phyloP scores from a whole-genome alignment of 2,329 filamentous ascomycete genomes.

The Monascus ruber region DNA sequence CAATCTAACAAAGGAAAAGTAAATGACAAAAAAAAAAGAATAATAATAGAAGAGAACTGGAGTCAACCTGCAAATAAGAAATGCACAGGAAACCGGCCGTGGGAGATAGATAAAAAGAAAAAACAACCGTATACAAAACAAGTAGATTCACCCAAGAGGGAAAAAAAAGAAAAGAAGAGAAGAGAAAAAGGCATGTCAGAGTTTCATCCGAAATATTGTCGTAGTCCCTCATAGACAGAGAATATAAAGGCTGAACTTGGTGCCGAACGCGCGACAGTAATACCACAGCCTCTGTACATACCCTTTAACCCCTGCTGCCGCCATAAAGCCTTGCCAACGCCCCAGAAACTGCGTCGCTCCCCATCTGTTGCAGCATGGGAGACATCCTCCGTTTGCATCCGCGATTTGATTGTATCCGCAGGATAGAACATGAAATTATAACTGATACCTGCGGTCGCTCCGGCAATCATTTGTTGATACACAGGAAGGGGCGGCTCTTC shows the following conservation, averaged over 20 bases:
- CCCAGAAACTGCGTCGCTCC: conserved; percentile 55
- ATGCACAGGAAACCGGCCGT: too few species aligned
- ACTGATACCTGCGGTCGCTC: conserved; percentile 76
- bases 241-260: conserved; percentile 99
- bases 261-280: conserved; percentile 76
- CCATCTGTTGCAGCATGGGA: conserved; percentile 28
- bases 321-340: conserved; percentile 66
- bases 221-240: conserved; percentile 81
- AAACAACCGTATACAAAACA: too few species aligned
- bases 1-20: too few species aligned
- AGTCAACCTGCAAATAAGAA: conserved; percentile 1
- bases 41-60: conserved; percentile 2
- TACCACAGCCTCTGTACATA: conserved; percentile 87
- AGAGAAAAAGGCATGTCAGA: conserved; percentile 1
- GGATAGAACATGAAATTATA: conserved; percentile 98
- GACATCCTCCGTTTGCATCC: conserved; percentile 83
- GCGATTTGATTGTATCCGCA: conserved; percentile 91
- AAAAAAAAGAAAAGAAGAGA: conserved; percentile 1
- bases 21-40: background rate
- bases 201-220: conserved; percentile 46
- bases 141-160: background rate
- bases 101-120: too few species aligned
- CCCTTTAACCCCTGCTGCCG: conserved; percentile 68
- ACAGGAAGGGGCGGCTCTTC: conserved; percentile 53
- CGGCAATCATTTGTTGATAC: conserved; percentile 78